phyloP scores from a whole-genome alignment of 768 basidiomycete genomes.

The Russula abietina region DNA sequence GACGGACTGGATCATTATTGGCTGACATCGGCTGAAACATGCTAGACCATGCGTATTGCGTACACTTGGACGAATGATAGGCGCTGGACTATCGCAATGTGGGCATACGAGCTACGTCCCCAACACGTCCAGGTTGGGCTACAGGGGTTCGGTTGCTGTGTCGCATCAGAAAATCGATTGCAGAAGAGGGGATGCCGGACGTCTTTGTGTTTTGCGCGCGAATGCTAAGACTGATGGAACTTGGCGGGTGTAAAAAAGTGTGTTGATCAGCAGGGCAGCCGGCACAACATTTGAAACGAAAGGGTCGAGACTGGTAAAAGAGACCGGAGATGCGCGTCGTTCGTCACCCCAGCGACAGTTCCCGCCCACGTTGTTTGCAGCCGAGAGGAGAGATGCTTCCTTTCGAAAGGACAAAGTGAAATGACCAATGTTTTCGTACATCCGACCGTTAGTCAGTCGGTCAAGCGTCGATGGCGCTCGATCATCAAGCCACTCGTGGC shows the following conservation, averaged over 20 bases:
- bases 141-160: background rate
- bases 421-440: background rate
- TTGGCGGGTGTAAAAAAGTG: background rate
- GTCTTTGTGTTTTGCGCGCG: background rate
- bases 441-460: constrained; percentile 5
- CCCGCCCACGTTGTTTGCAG: background rate
- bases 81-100: constrained; percentile 9
- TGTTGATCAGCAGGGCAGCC: background rate
- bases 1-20: background rate
- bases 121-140: background rate
- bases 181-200: background rate
- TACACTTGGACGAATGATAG: background rate
- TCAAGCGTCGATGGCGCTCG: background rate
- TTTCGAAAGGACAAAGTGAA: background rate
- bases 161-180: background rate
- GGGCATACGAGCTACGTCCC: background rate
- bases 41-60: constrained; percentile 6
- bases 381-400: background rate
- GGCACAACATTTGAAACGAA: constrained; percentile 11
- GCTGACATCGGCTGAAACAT: background rate
- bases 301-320: constrained; percentile 10
- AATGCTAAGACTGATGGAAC: background rate
- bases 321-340: background rate
- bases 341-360: constrained; percentile 10
- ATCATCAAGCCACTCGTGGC: constrained; percentile 6